Conservation (phyloP, 2,329 filamentous ascomycete genomes). For the Pseudocercospora cruenta region DNA sequence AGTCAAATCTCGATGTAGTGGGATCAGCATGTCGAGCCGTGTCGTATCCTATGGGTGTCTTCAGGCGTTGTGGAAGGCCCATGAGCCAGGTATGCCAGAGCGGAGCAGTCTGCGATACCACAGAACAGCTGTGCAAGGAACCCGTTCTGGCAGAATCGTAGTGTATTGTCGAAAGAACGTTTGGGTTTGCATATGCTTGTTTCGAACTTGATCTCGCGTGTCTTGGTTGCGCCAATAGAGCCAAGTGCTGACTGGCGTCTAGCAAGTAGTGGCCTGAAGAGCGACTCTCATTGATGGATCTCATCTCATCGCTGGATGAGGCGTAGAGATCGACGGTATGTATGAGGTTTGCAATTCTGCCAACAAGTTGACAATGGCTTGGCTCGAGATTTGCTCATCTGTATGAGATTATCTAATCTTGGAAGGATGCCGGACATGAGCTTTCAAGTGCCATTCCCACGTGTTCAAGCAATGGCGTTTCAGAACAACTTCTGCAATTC, state of each 20-base stretch:
- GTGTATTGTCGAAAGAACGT: not conserved
- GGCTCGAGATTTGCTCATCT: too few species aligned
- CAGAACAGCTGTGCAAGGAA: not conserved
- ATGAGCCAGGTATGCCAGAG: not conserved
- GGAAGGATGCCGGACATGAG: too few species aligned
- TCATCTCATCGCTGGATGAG: not conserved
- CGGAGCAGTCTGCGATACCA: not conserved
- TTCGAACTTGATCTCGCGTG: not conserved
- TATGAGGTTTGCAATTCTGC: not conserved
- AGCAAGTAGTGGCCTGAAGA: not conserved
- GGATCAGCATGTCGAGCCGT: constrained; percentile 2
- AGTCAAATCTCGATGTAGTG: not conserved
- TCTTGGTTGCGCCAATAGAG: not conserved
- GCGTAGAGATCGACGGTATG: not conserved
- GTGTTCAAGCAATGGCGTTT: too few species aligned
- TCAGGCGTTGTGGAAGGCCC: not conserved
- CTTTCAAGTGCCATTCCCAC: too few species aligned
- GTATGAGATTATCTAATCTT: too few species aligned
- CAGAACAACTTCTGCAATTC: not conserved
- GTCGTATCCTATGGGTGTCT: not conserved
- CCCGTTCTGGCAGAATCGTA: not conserved
- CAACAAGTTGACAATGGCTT: too few species aligned
- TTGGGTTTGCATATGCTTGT: not conserved
- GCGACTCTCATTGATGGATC: not conserved
- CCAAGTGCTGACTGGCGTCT: not conserved